A percentile compares a stretch with the other conserved stretches of the same genome.
Evolutionary conservation across 495 filamentous ascomycete genomes (phyloP).

Genomic region (Rhypophila decipiens): DNA sequence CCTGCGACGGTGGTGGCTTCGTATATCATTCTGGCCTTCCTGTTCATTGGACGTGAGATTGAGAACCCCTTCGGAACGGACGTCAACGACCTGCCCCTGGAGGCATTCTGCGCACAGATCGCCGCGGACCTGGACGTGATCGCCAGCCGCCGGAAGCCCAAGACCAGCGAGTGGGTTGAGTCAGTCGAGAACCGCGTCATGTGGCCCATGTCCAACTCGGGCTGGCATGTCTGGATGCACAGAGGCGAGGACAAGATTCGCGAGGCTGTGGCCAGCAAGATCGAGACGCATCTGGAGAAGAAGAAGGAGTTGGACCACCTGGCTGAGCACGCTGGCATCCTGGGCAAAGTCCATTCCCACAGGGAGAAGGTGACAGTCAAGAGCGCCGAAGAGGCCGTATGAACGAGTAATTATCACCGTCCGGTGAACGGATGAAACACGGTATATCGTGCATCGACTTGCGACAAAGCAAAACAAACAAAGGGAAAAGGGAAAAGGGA

Average conservation of each 20-base stretch:
- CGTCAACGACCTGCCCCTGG: conserved; percentile 79
- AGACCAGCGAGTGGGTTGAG: conserved; percentile 51
- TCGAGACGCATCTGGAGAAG: conserved; percentile 28
- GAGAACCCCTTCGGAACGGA: conserved; percentile 87
- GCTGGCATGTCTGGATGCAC: conserved; percentile 54
- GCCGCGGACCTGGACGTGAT: conserved; percentile 69
- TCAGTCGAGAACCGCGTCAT: conserved; percentile 57
- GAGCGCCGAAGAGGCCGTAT: too few species aligned
- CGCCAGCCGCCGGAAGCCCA: conserved; percentile 50
- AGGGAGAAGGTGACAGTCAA: too few species aligned
- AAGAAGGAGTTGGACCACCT: conserved; percentile 11
- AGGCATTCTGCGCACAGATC: conserved; percentile 68
- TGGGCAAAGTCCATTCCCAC: too few species aligned
- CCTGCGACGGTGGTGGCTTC: conserved; percentile 71
- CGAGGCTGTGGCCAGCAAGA: conserved; percentile 32
- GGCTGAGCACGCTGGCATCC: too few species aligned
- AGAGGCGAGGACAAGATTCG: conserved; percentile 45
- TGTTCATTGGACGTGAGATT: conserved; percentile 78
- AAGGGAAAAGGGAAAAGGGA: too few species aligned
- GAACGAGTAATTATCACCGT: too few species aligned
- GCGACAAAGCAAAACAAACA: too few species aligned
- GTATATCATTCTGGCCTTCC: conserved; percentile 87
- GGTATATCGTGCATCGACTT: too few species aligned
- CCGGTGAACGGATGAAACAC: too few species aligned
- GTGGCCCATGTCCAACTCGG: conserved; percentile 56